Percentiles rank a stretch among this genome's conserved stretches.
Evolutionary conservation across 176 grass and related monocot genomes (phyloP).

Genomic region (Avena sativa): DNA sequence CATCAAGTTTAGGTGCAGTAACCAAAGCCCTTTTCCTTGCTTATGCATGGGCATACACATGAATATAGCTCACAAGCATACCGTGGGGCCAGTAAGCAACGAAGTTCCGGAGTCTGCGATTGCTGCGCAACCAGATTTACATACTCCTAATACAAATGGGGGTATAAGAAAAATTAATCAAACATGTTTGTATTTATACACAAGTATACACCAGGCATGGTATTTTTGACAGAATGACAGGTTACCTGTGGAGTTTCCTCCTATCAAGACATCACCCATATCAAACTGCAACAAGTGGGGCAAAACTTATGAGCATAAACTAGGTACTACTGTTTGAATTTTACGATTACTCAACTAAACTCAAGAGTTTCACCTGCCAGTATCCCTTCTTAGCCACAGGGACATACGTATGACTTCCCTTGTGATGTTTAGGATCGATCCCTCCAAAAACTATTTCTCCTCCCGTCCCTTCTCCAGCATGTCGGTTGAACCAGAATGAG

Average conservation of each 20-base stretch:
- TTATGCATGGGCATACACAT: not conserved
- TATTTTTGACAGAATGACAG: not conserved
- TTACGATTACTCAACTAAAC: slow-evolving; percentile 7
- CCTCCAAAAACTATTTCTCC: slow-evolving; percentile 96
- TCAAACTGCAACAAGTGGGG: slow-evolving; percentile 59
- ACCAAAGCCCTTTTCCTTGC: not conserved
- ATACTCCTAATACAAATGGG: slow-evolving; percentile 62
- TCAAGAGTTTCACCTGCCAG: slow-evolving; percentile 66
- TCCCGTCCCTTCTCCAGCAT: slow-evolving; percentile 66
- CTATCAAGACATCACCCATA: slow-evolving; percentile 83
- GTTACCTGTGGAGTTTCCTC: slow-evolving; percentile 61
- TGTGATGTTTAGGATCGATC: slow-evolving; percentile 74
- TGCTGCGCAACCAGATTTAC: slow-evolving; percentile 66
- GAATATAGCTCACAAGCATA: slow-evolving; percentile 48
- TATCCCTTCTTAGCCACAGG: slow-evolving; percentile 77
- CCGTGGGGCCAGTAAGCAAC: slow-evolving; percentile 79
- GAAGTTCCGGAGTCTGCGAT: slow-evolving; percentile 95
- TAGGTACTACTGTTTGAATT: not conserved
- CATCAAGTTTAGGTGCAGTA: not conserved
- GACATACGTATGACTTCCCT: slow-evolving; percentile 36
- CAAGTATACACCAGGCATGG: not conserved
- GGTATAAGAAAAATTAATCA: slow-evolving; percentile 23
- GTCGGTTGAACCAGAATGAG: slow-evolving; percentile 89
- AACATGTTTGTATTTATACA: slow-evolving; percentile 27
- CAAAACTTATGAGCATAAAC: slow-evolving; percentile 30